These are phyloP conservation scores for Pichia membranifaciens DNA, from an alignment of 805 yeast genomes.

Conservation along the genomic window DNA sequence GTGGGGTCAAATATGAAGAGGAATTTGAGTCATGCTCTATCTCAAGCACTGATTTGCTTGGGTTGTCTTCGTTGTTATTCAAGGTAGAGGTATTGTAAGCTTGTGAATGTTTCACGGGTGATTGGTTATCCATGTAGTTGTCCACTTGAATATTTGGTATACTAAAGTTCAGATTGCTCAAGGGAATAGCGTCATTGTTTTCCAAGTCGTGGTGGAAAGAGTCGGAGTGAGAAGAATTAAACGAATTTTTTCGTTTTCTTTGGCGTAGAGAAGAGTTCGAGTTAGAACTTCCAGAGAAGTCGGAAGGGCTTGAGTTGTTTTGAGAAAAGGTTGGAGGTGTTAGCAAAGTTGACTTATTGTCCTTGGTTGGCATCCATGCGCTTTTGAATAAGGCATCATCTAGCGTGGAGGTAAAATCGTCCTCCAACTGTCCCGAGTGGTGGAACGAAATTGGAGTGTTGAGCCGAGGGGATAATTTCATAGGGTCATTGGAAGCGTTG, in stretches of 20 bases:
- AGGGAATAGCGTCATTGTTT: conserved; percentile 8
- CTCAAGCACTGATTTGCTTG: background rate
- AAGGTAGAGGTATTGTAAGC: background rate
- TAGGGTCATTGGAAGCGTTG: background rate
- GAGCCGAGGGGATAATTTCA: conserved; percentile 1
- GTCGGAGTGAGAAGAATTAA: background rate
- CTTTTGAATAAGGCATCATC: conserved; percentile 11
- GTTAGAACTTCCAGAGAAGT: background rate
- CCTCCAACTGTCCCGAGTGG: conserved; percentile 3
- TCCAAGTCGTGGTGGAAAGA: conserved; percentile 13
- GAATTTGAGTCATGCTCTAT: background rate
- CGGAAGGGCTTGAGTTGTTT: conserved; percentile 1
- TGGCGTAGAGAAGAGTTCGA: background rate
- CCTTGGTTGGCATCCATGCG: conserved; percentile 10
- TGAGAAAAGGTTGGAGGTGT: conserved; percentile 2
- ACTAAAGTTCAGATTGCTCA: conserved; percentile 11
- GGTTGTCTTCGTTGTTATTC: background rate
- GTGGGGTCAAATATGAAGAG: background rate
- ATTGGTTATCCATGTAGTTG: background rate
- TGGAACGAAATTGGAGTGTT: background rate
- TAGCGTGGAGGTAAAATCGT: conserved; percentile 11
- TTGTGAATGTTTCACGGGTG: background rate
- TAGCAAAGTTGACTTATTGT: background rate
- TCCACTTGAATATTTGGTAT: conserved; percentile 5
- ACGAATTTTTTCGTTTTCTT: conserved; percentile 6